Base-by-base conservation (phyloP, 176 grass and related monocot genomes). In the Eleusine indica region DNA sequence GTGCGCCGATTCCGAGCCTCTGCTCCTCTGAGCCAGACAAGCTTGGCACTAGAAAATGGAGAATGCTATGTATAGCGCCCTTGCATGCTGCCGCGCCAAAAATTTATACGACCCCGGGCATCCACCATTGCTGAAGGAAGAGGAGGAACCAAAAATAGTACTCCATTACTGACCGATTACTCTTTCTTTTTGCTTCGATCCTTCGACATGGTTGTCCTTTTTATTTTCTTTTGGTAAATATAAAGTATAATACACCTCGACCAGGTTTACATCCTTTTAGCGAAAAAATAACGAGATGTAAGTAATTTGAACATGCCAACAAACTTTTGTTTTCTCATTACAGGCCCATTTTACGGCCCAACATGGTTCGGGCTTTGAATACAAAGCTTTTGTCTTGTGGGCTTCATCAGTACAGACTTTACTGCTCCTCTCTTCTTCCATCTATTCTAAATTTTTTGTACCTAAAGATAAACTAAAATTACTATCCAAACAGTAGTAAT, bases 31-130 rank as follows among this genome's bases (percentile, higher is more conserved):
- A 22, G 51, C 73, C 80, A 71, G 48, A 32, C n/a, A 77, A 38
- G 41, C 61, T 30, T 30, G 61, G 37, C 54, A 18, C 29, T 17
- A 63, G 61, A 44, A 78, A 83, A 66, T 83, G 73, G 66, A 44
- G 43, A 61, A 62, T 75, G 19, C 85, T 81, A 80, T 81, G 52
- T 61, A 68, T 66, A 75, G 71, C 39, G 21, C 14, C 39, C 3
- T 80, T 28, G 56, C 75, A 63, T 63, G 75, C 40, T 60, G 35
- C 53, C 37, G 18, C 10, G 73, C 51, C 51, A 40, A 75, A 25
- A 42, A 29, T 9, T n/a, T 29, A 46, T 10, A 62, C 37, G 32
- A 35, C 32, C 32, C 32, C 32, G 32, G 32, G 32, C 32, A 35
- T 35, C 32, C 7, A 62, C 62, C 62, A 28, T 25, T 44, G 7